Conservation (phyloP, 176 grass and related monocot genomes). For the Tillandsia leiboldiana region DNA sequence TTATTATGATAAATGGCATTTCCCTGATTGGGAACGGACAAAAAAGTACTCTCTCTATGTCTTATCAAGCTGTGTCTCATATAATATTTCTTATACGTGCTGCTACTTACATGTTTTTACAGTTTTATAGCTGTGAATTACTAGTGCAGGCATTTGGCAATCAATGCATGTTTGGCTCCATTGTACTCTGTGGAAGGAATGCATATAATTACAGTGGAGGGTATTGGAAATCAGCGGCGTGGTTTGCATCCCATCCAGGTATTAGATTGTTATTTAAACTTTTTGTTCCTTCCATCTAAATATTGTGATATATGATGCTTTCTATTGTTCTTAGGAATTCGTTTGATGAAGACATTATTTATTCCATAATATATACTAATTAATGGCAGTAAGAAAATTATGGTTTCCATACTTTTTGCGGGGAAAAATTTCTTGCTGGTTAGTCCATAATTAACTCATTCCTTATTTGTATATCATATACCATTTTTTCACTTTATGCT, state of each 20-base stretch:
- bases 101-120: neutral
- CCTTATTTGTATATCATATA: neutral
- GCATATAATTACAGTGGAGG: conserved; percentile 96
- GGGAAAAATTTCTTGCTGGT: no score
- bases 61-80: neutral
- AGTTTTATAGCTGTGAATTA: neutral
- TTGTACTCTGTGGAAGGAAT: conserved; percentile 96
- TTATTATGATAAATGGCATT: neutral
- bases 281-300: conserved; percentile 13
- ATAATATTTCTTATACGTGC: neutral
- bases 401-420: no score
- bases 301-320: neutral
- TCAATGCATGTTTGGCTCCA: conserved; percentile 92
- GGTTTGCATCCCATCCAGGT: conserved; percentile 95
- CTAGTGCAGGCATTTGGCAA: conserved; percentile 78
- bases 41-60: no score
- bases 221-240: conserved; percentile 61
- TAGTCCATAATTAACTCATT: no score
- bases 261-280: conserved; percentile 14
- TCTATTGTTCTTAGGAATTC: neutral
- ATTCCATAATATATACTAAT: no score
- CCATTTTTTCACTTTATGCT: neutral
- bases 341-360: neutral
- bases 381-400: no score
- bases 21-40: neutral